These are phyloP conservation scores for Clarireedia monteithiana DNA, from an alignment of 2,329 filamentous ascomycete species.

Conservation along the genomic window DNA sequence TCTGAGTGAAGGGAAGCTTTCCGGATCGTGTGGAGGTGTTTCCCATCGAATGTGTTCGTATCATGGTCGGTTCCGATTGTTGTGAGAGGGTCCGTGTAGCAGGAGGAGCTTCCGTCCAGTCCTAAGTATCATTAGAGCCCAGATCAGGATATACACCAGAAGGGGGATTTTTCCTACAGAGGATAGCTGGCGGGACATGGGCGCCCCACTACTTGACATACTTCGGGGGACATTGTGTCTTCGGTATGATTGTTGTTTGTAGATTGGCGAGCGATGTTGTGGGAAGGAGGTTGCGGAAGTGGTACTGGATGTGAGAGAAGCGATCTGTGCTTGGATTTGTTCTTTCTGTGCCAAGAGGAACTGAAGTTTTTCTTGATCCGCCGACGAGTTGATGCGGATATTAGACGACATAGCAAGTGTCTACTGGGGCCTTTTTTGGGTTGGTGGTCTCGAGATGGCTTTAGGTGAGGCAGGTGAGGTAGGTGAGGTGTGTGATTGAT, in stretches of 20 bases:
- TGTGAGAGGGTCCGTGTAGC: constrained; percentile 23
- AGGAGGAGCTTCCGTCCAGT: constrained; percentile 19
- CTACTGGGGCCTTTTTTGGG: constrained; percentile 8
- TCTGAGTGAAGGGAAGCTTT: constrained; percentile 23
- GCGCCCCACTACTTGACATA: constrained; percentile 23
- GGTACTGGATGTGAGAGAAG: constrained; percentile 11
- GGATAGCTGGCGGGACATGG: constrained; percentile 23
- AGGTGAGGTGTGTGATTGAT: background rate
- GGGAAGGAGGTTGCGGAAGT: constrained; percentile 13
- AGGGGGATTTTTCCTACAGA: constrained; percentile 21
- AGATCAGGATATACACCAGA: constrained; percentile 11
- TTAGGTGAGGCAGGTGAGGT: too few relatives aligned
- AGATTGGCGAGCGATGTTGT: constrained; percentile 22
- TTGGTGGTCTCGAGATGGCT: constrained; percentile 1
- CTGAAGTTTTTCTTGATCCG: constrained; percentile 17
- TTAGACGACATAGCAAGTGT: constrained; percentile 18
- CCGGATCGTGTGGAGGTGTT: constrained; percentile 20
- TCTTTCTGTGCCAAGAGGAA: constrained; percentile 21
- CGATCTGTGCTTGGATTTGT: constrained; percentile 23
- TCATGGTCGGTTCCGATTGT: constrained; percentile 25
- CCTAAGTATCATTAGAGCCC: constrained; percentile 23
- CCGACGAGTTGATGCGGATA: constrained; percentile 17
- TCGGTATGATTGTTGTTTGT: constrained; percentile 22
- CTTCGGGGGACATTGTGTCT: constrained; percentile 25
- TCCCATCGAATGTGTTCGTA: constrained; percentile 23